Evolutionary conservation across 345 rosid species (phyloP).

Genomic region (Nasturtium officinale): DNA sequence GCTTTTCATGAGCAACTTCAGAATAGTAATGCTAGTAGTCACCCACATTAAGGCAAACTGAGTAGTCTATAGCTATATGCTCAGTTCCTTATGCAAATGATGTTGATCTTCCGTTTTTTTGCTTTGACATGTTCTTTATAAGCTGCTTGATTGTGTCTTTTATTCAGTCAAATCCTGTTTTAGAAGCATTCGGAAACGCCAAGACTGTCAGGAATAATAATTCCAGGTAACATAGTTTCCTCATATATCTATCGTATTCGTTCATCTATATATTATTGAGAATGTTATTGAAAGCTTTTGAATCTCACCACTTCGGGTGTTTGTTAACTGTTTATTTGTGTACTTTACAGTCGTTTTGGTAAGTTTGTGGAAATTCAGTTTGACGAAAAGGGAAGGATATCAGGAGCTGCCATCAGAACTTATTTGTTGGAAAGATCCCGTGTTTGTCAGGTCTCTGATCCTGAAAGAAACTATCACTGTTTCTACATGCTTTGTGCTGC

Average conservation of each 20-base stretch:
- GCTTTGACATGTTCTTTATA: conserved; percentile 16
- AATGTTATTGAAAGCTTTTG: background rate
- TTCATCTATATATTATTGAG: background rate
- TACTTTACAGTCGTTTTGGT: conserved; percentile 86
- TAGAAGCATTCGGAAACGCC: conserved; percentile 99
- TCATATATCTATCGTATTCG: background rate
- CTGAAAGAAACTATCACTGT: conserved; percentile 99
- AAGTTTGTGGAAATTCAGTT: conserved; percentile 99
- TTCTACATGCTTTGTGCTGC: conserved; percentile 99
- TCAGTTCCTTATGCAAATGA: conserved; percentile 3
- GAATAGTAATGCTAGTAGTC: conserved; percentile 19
- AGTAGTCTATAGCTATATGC: conserved; percentile 22
- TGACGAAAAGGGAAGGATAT: conserved; percentile 81
- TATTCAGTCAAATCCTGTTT: conserved; percentile 95
- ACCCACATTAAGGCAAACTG: conserved; percentile 12
- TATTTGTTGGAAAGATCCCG: conserved; percentile 98
- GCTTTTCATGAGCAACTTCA: conserved; percentile 25
- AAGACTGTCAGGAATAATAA: conserved; percentile 98
- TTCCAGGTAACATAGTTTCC: conserved; percentile 65
- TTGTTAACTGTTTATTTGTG: conserved; percentile 23
- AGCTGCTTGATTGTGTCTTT: conserved; percentile 29
- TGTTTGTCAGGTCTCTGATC: conserved; percentile 98
- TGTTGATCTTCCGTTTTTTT: conserved; percentile 4
- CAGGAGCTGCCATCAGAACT: conserved; percentile 99
- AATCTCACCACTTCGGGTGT: conserved; percentile 2